Percentiles rank a stretch among this genome's conserved stretches.
phyloP scores from a whole-genome alignment of 371 early-diverging fungal species.

The Mortierella sp. region DNA sequence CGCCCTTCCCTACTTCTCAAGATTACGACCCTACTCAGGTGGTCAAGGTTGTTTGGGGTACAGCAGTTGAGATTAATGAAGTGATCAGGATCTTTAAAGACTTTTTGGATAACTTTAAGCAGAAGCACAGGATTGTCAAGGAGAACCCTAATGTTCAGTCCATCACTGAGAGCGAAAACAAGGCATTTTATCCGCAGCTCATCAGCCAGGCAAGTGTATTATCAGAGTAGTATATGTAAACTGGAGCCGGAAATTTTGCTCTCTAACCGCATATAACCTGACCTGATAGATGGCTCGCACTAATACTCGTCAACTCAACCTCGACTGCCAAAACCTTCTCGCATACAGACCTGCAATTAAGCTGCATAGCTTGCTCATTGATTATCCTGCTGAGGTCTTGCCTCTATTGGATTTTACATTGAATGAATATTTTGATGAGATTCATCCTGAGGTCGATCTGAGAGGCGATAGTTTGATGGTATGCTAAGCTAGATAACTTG shows the following conservation, averaged over 20 bases:
- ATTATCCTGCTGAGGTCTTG: conserved; percentile 99
- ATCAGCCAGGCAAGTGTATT: conserved; percentile 62
- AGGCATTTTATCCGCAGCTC: conserved; percentile 80
- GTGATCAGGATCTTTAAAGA: conserved; percentile 90
- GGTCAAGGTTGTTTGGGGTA: conserved; percentile 96
- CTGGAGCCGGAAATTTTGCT: not conserved
- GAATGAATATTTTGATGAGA: conserved; percentile 82
- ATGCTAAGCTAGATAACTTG: not conserved
- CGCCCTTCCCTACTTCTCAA: conserved; percentile 42
- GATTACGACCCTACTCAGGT: conserved; percentile 43
- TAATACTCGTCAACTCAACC: conserved; percentile 78
- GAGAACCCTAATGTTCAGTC: conserved; percentile 59
- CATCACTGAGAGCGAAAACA: conserved; percentile 63
- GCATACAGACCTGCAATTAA: conserved; percentile 72
- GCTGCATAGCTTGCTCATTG: conserved; percentile 89
- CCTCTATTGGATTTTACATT: conserved; percentile 95
- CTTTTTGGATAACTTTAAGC: conserved; percentile 87
- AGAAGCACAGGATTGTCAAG: conserved; percentile 64
- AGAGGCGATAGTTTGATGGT: conserved; percentile 61
- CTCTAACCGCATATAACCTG: not conserved
- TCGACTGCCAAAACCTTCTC: conserved; percentile 91
- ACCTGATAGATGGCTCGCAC: conserved; percentile 67
- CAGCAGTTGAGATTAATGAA: conserved; percentile 95
- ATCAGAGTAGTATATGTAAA: too few species aligned
- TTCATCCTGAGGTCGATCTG: conserved; percentile 74